Evolutionary conservation across 371 early-diverging fungal species (phyloP).

Genomic region (Syncephalastrum contaminatum): DNA sequence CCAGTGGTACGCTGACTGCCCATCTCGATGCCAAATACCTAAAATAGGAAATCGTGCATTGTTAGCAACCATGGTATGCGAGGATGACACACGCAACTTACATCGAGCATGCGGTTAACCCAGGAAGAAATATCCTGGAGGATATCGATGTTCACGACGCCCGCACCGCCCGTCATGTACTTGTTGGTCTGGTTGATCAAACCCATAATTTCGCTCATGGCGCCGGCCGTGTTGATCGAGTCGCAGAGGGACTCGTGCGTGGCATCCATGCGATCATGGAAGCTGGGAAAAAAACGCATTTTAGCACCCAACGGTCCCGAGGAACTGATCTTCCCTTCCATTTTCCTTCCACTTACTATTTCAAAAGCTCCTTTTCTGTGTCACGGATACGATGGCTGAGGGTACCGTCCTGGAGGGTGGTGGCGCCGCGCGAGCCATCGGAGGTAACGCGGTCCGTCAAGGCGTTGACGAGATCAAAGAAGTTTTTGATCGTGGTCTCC

Average conservation of each 20-base stretch:
- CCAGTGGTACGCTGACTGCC: slow-evolving; percentile 43
- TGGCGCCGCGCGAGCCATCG: slow-evolving; percentile 45
- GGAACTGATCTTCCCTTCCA: background rate
- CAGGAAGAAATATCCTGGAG: slow-evolving; percentile 81
- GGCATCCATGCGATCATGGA: slow-evolving; percentile 60
- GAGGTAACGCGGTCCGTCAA: slow-evolving; percentile 62
- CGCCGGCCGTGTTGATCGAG: slow-evolving; percentile 90
- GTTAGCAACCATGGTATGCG: background rate
- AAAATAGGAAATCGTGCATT: slow-evolving; percentile 11
- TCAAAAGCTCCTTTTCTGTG: slow-evolving; percentile 64
- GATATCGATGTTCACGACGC: slow-evolving; percentile 56
- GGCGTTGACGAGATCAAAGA: slow-evolving; percentile 81
- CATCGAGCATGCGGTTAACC: slow-evolving; percentile 72
- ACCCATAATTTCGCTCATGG: slow-evolving; percentile 79
- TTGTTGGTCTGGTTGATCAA: slow-evolving; percentile 82
- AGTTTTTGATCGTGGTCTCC: slow-evolving; percentile 86
- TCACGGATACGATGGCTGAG: slow-evolving; percentile 69
- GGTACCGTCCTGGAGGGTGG: slow-evolving; percentile 28
- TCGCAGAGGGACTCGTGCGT: slow-evolving; percentile 93
- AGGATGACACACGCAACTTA: slow-evolving; percentile 4
- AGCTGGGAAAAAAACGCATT: slow-evolving; percentile 9
- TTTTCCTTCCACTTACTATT: slow-evolving; percentile 29
- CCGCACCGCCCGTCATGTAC: slow-evolving; percentile 64
- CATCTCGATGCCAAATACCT: slow-evolving; percentile 74
- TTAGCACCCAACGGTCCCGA: background rate